Base-by-base conservation (phyloP, 106 monocot genomes). In the Dactylorhiza incarnata region DNA sequence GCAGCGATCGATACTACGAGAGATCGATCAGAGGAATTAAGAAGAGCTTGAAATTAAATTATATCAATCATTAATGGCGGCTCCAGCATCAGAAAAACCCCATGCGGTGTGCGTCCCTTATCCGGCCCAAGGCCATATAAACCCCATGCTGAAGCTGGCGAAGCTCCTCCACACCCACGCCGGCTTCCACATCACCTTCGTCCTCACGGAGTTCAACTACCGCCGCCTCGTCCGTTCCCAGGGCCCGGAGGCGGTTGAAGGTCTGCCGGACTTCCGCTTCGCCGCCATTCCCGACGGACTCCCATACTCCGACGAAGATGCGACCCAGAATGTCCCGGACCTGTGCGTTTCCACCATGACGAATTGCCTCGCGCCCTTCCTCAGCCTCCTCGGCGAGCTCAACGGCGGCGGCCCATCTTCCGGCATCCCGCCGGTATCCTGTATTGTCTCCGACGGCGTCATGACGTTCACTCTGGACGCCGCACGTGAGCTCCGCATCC, bases 401-500 rank as follows among this genome's bases (percentile, higher is more conserved):
- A 29, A 63, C 23, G 72, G 17, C 46, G 26, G 49, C 49, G 7
- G 49, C 49, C 5, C n/a, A n/a, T n/a, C n/a, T n/a, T 10, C 46
- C 20, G 44, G 66, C 7, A 8, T 19, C 14, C 73, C 73, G 0
- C 79, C 73, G 0, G 73, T 79, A 14, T 63, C 48, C 9, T 61
- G 79, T 17, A 55, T 73, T 10, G 48, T 79, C 72, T 73, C 73
- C 14, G 79, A 79, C 7, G 73, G 79, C 48, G n/a, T 48, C 50
- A 79, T 79, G 79, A 73, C 48, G 43, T 79, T 79, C 25, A 73
- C 73, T 16, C 78, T 78, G 1, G 73, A 79, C 25, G 79, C 79
- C 9, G 62, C 73, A 0, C 48, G 29, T 5, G 73, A 79, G 73
- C 29, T 78, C 16, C 59, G 61, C 23, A 58, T 78, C 20, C 67